Conservation (phyloP, 1,284 basidiomycete species). For the Amylostereum areolatum region DNA sequence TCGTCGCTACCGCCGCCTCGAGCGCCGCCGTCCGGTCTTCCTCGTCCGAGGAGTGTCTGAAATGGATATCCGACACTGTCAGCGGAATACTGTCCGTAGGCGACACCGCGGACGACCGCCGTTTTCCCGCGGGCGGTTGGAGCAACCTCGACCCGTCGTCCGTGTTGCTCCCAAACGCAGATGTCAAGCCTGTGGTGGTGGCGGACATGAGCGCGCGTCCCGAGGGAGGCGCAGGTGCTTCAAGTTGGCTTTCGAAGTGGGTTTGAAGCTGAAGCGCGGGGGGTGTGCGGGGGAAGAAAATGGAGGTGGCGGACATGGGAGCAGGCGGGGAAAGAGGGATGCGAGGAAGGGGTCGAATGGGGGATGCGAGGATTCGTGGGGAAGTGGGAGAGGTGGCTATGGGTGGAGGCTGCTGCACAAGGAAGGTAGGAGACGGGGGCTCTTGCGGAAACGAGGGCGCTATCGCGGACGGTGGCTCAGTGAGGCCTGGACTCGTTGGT, state of each 20-base stretch:
- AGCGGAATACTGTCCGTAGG: conserved; percentile 64
- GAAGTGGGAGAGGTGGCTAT: background rate
- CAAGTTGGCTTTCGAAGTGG: conserved; percentile 8
- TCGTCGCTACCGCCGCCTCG: too few relatives aligned
- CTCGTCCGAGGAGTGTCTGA: conserved; percentile 49
- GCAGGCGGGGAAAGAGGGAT: conserved; percentile 8
- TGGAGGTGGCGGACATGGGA: too few relatives aligned
- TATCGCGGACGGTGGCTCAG: too few relatives aligned
- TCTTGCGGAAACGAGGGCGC: too few relatives aligned
- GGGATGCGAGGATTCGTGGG: background rate
- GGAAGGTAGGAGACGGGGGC: too few relatives aligned
- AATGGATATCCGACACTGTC: conserved; percentile 63
- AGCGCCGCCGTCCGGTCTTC: conserved; percentile 17
- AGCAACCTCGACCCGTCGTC: conserved; percentile 7
- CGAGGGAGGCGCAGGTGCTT: background rate
- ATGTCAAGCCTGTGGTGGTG: conserved; percentile 1
- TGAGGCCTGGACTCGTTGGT: background rate
- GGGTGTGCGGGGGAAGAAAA: conserved; percentile 12
- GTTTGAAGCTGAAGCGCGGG: conserved; percentile 6
- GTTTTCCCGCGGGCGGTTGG: conserved; percentile 16
- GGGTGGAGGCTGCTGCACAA: background rate
- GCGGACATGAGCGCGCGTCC: conserved; percentile 6
- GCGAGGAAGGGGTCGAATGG: conserved; percentile 13
- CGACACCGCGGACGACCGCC: conserved; percentile 26
- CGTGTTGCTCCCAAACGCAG: background rate